Evolutionary conservation across 1,139 yeast species (phyloP), one percentile per base, ranked within the genome.

Genomic region (Geotrichum reessii): DNA sequence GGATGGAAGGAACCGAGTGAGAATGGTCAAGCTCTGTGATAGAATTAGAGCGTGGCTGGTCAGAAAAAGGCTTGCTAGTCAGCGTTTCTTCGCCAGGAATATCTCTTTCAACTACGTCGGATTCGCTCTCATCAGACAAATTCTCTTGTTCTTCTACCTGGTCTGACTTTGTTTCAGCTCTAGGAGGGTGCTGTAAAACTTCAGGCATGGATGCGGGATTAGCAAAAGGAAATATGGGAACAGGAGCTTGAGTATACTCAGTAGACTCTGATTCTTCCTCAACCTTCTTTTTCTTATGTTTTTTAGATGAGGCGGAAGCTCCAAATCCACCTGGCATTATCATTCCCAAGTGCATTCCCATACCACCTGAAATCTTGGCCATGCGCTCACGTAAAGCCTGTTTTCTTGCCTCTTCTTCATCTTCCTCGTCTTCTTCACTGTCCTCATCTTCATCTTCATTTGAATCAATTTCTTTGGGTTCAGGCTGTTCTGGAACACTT

Each of bases 351-450:
- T 55, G 86, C 86, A 65, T 80, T 72, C 95, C 95, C 62, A 95
- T 86, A 14, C 96, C 97, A 19, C 92, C 92, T 0, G 98, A 88
- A 27, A 95, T 81, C 67, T 87, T 90, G 21, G 99, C 99, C 97
- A 93, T 93, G 64, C 98, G 82, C 65, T 89, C 97, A 40, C 96
- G 86, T 59, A 93, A 78, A 17, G 85, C 90, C 60, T 87, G 81
- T 67, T 95, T 82, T 62, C 86, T 83, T 19, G 86, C 78, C 64
- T 90, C 97, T 69, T 91, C 98, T 53, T 85, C 86, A 50, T 86
- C 92, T 50, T 81, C 79, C 19, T 78, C 81, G 1, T 73, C 82
- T 33, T 77, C 81, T 12, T 74, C 80, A 0, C 73, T 79, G 0
- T 76, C 81, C 1, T 78, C 81, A 3, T 74, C 75, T 0, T 67